phyloP scores from a whole-genome alignment of 2,329 filamentous ascomycete species.

The Penicillium sp. region DNA sequence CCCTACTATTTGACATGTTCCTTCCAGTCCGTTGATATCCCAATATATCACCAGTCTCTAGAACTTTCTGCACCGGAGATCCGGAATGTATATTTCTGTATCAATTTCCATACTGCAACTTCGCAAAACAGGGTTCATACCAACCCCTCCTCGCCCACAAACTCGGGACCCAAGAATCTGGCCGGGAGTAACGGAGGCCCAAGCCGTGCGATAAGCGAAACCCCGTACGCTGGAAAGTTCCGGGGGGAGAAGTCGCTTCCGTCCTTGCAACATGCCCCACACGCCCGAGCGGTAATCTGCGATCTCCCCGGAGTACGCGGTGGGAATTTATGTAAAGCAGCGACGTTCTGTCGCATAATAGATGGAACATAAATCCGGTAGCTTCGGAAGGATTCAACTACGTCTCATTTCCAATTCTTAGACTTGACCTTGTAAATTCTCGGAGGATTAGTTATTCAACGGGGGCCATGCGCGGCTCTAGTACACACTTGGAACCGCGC shows the following conservation, averaged over 20 bases:
- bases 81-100: not conserved
- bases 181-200: not conserved
- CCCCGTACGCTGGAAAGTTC: slow-evolving; percentile 22
- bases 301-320: not conserved
- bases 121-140: not conserved
- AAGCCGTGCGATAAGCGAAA: slow-evolving; percentile 15
- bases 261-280: slow-evolving; percentile 10
- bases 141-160: not conserved
- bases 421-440: no score
- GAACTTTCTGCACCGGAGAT: not conserved
- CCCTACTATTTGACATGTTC: not conserved
- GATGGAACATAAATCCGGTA: not conserved
- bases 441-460: not conserved
- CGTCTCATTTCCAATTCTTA: not conserved
- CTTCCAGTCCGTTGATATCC: slow-evolving; percentile 2
- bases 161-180: not conserved
- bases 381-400: not conserved
- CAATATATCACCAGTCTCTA: not conserved
- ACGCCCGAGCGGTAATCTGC: not conserved
- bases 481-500: not conserved
- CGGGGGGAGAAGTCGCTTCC: slow-evolving; percentile 17
- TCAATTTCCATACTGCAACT: slow-evolving; percentile 1
- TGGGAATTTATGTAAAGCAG: no score
- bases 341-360: no score
- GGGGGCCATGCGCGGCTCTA: not conserved